Base-by-base conservation (phyloP, 2,329 filamentous ascomycete genomes). In the Arthrocladium fulminans region DNA sequence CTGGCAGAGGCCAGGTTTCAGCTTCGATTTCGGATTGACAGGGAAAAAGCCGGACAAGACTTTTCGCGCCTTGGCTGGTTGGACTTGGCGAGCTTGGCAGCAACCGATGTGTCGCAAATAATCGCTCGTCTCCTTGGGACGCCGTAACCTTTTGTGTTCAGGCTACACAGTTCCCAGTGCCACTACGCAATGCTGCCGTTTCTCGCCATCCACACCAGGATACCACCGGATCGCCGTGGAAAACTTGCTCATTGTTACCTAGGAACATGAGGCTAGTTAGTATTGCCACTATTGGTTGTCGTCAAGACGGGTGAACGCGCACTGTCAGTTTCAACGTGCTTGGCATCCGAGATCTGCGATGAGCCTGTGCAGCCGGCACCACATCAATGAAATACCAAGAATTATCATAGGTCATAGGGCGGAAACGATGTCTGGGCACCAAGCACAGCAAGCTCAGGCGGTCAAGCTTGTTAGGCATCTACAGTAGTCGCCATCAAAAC, bases 1-100 rank as follows among this genome's bases (percentile, higher is more conserved):
- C 4, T 40, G 9, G 37, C 19, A 22, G 5, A 40, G 37, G 37
- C 37, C 37, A 40, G 37, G 10, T 42, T 24, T n/a, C 39, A 42
- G 8, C 10, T n/a, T 25, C 19, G 8, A 27, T 10, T n/a, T 20
- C 19, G 7, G 24, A 15, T 25, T 24, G 22, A n/a, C 39, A 17
- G 13, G 39, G 39, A 27, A 3, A 17, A 42, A 25, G 41, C 25
- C 17, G 13, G 44, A 39, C 44, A 47, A 47, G 44, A 47, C 23
- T 47, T 47, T 19, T 47, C 13, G 44, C 44, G 44, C 20, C 44
- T 38, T 20, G 13, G 22, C 22, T 15, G 19, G 12, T 3, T 12
- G 15, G 12, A n/a, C 44, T 47, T 47, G 79, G 3, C 80, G 82
- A 82, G 57, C 54, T 83, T 56, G 80, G 80, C 35, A 80, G 80